Evolutionary conservation across 768 basidiomycete species (phyloP).

Genomic region (Agaricus sinodeliciosus): DNA sequence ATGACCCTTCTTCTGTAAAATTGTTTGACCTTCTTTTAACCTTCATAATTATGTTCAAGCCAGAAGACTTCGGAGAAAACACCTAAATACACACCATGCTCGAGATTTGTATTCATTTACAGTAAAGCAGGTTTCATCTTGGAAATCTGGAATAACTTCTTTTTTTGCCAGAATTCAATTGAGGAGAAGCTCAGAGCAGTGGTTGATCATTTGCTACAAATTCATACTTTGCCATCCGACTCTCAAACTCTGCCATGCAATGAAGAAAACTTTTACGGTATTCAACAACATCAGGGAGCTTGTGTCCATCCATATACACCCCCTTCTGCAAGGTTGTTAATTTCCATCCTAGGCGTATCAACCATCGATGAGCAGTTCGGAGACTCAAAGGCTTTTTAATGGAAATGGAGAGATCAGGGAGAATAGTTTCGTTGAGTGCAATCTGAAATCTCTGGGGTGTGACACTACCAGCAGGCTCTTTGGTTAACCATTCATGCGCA

Average conservation of each 20-base stretch:
- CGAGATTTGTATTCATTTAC: slow-evolving; percentile 16
- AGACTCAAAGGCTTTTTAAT: slow-evolving; percentile 18
- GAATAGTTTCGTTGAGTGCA: slow-evolving; percentile 22
- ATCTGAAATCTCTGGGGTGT: slow-evolving; percentile 19
- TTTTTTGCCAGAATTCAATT: slow-evolving; percentile 16
- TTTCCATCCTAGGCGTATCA: slow-evolving; percentile 26
- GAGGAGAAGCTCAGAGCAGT: slow-evolving; percentile 17
- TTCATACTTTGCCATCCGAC: slow-evolving; percentile 14
- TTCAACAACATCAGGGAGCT: slow-evolving; percentile 27
- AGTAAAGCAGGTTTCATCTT: slow-evolving; percentile 25
- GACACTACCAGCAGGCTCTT: slow-evolving; percentile 23
- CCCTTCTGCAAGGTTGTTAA: slow-evolving; percentile 23
- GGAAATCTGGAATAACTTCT: slow-evolving; percentile 22
- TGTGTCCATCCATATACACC: slow-evolving; percentile 20
- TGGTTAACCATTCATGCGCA: slow-evolving; percentile 27
- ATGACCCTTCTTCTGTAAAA: slow-evolving; percentile 22
- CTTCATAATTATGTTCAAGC: not conserved
- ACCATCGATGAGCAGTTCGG: slow-evolving; percentile 31
- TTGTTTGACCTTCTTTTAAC: slow-evolving; percentile 14
- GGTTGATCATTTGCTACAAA: slow-evolving; percentile 5
- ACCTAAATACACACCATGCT: slow-evolving; percentile 15
- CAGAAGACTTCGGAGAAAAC: not conserved
- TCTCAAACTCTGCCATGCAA: slow-evolving; percentile 16
- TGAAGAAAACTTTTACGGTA: slow-evolving; percentile 25
- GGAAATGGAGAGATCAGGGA: slow-evolving; percentile 24